Base-by-base conservation (phyloP, 2,329 filamentous ascomycete species). In the Aspergillus sp. region DNA sequence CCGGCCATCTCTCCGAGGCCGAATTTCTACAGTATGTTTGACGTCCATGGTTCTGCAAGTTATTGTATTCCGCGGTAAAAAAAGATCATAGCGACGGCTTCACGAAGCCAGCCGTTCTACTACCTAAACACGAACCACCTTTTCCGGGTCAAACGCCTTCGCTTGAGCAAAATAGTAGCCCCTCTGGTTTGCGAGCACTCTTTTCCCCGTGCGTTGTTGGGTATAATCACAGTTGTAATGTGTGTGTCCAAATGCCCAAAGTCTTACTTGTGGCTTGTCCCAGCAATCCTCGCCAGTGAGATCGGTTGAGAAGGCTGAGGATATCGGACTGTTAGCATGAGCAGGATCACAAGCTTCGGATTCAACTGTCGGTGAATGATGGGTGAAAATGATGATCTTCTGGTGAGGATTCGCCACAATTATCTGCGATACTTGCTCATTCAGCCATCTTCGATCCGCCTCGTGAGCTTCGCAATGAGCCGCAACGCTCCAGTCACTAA, bases 181-280 rank as follows among this genome's bases (percentile, higher is more conserved):
- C 55, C 70, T 69, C 63, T 79, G 74, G 55, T 80, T 79, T 43
- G 73, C 68, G 34, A 78, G 41, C 9, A 78, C 66, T 44, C 71
- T 65, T 41, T 72, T 77, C 13, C 66, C 66, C 5, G 61, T 67
- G 47, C 55, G 49, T 5, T 66, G 66, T 13, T 74, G 70, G 7
- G 59, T 47, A 52, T 75, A 79, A 50, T 74, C 69, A 62, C 73
- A 78, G 60, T 77, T 79, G 59, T 70, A 79, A 64, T 81, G 79
- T 12, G 79, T 81, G 62, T 82, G 79, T 2, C 79, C 78, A 67
- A 80, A 81, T 2, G 74, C 78, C 79, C 78, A 81, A 3, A 78
- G 20, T 36, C 66, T 69, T 4, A 81, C 78, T 4, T 57, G 66
- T 1, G 56, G 57, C 53, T 66, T 73, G 32, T 53, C 69, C 74